phyloP scores from a whole-genome alignment of 495 filamentous ascomycete species.

The Xanthoparmelia taractica region DNA sequence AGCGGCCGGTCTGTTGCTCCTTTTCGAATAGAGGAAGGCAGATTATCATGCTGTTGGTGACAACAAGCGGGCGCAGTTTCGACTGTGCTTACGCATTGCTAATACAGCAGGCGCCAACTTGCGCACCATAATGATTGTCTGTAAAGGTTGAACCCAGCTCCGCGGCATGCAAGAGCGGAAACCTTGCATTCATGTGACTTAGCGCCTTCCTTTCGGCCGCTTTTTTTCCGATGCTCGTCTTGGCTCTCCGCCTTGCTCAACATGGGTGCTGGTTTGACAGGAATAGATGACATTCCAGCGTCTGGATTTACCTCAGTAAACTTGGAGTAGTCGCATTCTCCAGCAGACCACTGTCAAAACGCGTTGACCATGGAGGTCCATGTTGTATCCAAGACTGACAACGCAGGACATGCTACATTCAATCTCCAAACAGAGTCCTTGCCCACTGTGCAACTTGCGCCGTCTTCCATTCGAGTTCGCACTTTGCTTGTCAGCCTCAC shows the following conservation, averaged over 20 bases:
- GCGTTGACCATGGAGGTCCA: background rate
- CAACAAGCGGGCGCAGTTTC: background rate
- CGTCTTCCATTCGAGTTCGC: background rate
- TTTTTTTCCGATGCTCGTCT: constrained; percentile 5
- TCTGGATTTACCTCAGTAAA: background rate
- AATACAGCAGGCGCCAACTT: background rate
- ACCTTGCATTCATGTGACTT: background rate
- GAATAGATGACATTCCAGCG: background rate
- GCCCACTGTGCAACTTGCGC: constrained; percentile 1
- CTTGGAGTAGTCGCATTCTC: background rate
- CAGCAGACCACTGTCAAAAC: background rate
- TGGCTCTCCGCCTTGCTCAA: constrained; percentile 1
- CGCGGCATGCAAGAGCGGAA: background rate
- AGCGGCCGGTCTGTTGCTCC: background rate
- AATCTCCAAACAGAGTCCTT: background rate
- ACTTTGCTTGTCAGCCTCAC: background rate
- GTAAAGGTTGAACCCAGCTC: background rate
- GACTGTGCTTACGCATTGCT: background rate
- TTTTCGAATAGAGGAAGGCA: background rate
- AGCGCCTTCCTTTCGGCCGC: background rate
- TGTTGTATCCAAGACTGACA: background rate
- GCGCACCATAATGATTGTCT: background rate
- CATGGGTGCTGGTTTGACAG: background rate
- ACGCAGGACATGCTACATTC: constrained; percentile 1
- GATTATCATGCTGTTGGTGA: constrained; percentile 2